phyloP scores from a whole-genome alignment of 495 filamentous ascomycete genomes.

The Sphaerosporella brunnea region DNA sequence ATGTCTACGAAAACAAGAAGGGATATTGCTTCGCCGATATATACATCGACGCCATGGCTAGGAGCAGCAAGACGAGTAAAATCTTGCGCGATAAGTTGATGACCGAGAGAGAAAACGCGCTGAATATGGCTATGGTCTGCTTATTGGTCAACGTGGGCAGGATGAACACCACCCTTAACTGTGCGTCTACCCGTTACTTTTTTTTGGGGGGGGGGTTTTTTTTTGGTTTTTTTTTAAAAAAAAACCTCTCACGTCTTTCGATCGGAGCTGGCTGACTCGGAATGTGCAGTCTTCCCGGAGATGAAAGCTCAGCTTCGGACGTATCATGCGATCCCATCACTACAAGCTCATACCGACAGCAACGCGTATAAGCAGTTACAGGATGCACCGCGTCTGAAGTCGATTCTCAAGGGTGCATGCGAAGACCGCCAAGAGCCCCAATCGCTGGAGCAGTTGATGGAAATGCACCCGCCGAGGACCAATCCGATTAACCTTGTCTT shows the following conservation, averaged over 20 bases:
- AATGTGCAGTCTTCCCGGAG: constrained; percentile 73
- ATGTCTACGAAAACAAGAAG: constrained; percentile 49
- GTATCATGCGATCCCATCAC: constrained; percentile 90
- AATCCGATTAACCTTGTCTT: constrained; percentile 97
- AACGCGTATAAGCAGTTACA: constrained; percentile 96
- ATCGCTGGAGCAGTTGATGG: constrained; percentile 66
- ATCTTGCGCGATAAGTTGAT: constrained; percentile 93
- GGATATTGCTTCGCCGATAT: constrained; percentile 76
- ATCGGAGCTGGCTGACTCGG: neutral
- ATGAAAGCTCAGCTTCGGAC: constrained; percentile 97
- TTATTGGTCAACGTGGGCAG: constrained; percentile 89
- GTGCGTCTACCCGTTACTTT: constrained; percentile 33
- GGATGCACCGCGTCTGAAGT: constrained; percentile 88
- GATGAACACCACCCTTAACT: constrained; percentile 98
- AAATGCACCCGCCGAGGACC: constrained; percentile 51
- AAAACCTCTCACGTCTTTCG: neutral
- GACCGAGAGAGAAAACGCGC: constrained; percentile 74
- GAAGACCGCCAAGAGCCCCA: constrained; percentile 81
- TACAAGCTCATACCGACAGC: constrained; percentile 86
- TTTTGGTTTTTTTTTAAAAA: no score
- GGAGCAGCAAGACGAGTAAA: constrained; percentile 97
- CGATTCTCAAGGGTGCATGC: constrained; percentile 90
- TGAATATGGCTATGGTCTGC: constrained; percentile 99
- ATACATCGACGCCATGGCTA: constrained; percentile 95
- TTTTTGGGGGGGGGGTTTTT: neutral